Conservation (phyloP, 352 stramenopile genomes). For the Aphanomyces cochlioides region DNA sequence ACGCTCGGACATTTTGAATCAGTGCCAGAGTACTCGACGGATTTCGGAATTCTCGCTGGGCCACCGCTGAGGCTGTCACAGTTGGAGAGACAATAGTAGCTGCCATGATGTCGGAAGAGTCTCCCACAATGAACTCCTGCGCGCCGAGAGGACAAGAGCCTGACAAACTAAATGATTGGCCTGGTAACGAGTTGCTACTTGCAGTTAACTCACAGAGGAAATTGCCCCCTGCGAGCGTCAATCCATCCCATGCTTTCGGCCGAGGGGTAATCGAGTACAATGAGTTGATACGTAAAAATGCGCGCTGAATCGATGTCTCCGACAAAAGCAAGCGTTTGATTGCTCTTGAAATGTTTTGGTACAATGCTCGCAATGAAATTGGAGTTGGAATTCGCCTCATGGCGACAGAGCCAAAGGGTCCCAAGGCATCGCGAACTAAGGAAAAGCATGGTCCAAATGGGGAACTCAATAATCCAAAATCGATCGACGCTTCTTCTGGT, state of each 20-base stretch:
- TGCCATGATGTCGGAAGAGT: too few species aligned
- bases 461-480: background rate
- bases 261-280: background rate
- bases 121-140: background rate
- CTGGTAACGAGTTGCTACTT: background rate
- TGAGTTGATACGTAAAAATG: background rate
- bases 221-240: background rate
- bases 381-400: conserved; percentile 6
- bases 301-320: background rate
- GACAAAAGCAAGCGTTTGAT: background rate
- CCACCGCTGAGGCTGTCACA: too few species aligned
- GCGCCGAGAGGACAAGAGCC: background rate
- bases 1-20: too few species aligned
- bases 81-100: too few species aligned
- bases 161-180: background rate
- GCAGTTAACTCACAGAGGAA: conserved; percentile 7
- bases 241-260: background rate
- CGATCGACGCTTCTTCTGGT: background rate
- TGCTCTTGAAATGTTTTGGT: background rate
- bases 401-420: background rate
- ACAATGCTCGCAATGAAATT: background rate
- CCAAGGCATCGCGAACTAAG: background rate
- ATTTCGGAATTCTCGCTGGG: too few species aligned
- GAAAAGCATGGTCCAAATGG: background rate
- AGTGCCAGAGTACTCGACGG: too few species aligned